Base-by-base conservation (phyloP, 495 filamentous ascomycete species). In the Trichoderma asperelloides region DNA sequence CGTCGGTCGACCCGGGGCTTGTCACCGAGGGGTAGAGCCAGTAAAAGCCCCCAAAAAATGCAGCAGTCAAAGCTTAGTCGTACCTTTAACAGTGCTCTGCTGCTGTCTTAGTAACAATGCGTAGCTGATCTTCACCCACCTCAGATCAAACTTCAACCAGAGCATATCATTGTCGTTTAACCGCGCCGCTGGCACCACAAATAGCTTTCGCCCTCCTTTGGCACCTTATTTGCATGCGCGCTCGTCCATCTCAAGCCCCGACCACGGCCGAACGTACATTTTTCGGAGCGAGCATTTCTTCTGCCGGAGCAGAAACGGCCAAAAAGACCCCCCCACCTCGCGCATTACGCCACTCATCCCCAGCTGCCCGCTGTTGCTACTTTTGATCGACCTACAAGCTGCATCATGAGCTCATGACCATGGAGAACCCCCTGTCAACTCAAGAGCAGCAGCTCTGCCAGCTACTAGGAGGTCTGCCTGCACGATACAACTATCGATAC, bases 391-490 rank as follows among this genome's bases (percentile, higher is more conserved):
- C 33, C 43, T 16, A 47, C 43, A 3, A 47, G 43, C 27, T 60
- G 55, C 64, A 49, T 49, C 37, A 67, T 68, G 67, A 66, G 39
- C 21, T 41, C 62, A 62, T 37, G 37, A 71, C 69, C 39, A 81
- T 81, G 80, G 79, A 77, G 71, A 71, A 73, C 67, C 40, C 71
- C 65, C 82, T 91, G 79, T 86, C 88, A 69, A 87, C 87, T 66
- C 87, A 89, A 79, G 92, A 96, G 83, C 88, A 79, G 77, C 85
- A 87, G 74, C 89, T 97, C 75, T 91, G 90, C 77, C 83, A 85
- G 70, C 78, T 87, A 69, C 85, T 98, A 73, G 82, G 88, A 74
- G 84, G 87, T 71, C 85, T 93, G 68, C 89, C 95, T 67, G 72
- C 80, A 69, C 74, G 84, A 65, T 82, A 91, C 81, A 78, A 80